These are phyloP conservation scores for Fusarium continuum DNA, from an alignment of 2,329 filamentous ascomycete genomes.

Conservation along the genomic window DNA sequence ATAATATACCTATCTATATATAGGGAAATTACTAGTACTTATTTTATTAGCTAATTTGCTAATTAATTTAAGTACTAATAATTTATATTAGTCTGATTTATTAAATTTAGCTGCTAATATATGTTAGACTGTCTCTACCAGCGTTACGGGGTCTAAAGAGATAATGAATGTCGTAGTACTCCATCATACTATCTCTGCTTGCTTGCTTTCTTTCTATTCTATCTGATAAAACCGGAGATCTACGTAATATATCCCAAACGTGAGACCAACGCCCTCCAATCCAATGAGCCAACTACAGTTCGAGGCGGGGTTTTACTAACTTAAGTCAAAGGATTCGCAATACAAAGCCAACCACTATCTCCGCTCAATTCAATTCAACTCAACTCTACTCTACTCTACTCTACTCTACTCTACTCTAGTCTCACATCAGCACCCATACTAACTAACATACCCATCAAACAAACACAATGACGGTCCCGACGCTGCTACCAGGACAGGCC, in stretches of 20 bases:
- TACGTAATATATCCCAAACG: conserved; percentile 2
- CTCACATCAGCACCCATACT: background rate
- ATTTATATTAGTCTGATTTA: no score
- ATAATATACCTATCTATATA: no score
- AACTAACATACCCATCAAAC: background rate
- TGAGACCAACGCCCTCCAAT: background rate
- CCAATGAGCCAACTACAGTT: background rate
- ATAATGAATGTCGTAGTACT: background rate
- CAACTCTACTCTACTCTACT: background rate
- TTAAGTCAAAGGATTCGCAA: background rate
- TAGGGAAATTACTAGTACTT: no score
- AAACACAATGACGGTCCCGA: conserved; percentile 46
- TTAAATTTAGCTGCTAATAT: no score
- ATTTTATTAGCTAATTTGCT: no score
- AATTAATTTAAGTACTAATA: no score
- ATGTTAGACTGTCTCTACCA: no score
- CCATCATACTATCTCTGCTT: conserved; percentile 10
- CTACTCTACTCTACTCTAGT: background rate
- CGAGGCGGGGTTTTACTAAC: conserved; percentile 13
- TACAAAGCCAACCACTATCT: background rate
- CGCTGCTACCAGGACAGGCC: conserved; percentile 51
- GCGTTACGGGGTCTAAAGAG: no score
- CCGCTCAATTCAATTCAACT: background rate
- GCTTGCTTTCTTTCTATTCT: background rate
- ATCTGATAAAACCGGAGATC: conserved; percentile 12